phyloP scores from a whole-genome alignment of 768 basidiomycete genomes.

The Kwoniella sp. region DNA sequence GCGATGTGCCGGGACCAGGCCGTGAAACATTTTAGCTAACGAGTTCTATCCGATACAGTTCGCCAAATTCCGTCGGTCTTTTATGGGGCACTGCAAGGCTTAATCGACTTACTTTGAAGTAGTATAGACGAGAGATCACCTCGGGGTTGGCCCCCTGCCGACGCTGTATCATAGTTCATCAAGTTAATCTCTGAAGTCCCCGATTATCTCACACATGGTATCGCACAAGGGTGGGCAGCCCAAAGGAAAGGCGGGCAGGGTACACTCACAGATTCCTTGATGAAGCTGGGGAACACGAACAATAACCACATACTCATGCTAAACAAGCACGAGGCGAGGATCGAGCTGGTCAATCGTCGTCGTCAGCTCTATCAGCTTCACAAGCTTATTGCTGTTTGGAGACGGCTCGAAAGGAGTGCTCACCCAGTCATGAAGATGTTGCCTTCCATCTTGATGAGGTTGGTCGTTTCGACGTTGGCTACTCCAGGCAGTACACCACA shows the following conservation, averaged over 20 bases:
- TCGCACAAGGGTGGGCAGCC: too few relatives aligned
- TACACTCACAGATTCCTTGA: conserved; percentile 35
- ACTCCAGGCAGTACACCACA: conserved; percentile 22
- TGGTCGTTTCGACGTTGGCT: conserved; percentile 31
- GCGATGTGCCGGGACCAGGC: too few relatives aligned
- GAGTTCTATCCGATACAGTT: too few relatives aligned
- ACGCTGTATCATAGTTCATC: too few relatives aligned
- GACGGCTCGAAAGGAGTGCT: neutral
- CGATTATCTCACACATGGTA: too few relatives aligned
- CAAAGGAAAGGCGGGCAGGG: too few relatives aligned
- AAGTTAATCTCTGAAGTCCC: too few relatives aligned
- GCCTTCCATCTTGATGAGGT: conserved; percentile 42
- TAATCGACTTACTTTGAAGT: conserved; percentile 42
- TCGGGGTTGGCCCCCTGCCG: conserved; percentile 47
- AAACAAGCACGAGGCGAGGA: conserved; percentile 27
- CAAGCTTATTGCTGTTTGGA: too few relatives aligned
- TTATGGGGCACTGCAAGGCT: neutral
- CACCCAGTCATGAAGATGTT: conserved; percentile 44
- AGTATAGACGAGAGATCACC: conserved; percentile 39
- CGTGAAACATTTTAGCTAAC: too few relatives aligned
- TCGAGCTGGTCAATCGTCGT: conserved; percentile 15
- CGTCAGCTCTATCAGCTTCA: neutral
- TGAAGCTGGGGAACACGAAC: conserved; percentile 42
- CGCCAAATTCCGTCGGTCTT: too few relatives aligned
- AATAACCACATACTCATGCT: conserved; percentile 30